Evolutionary conservation across 441 rosid genomes (phyloP).

Genomic region (Hypseocharis bilobata): DNA sequence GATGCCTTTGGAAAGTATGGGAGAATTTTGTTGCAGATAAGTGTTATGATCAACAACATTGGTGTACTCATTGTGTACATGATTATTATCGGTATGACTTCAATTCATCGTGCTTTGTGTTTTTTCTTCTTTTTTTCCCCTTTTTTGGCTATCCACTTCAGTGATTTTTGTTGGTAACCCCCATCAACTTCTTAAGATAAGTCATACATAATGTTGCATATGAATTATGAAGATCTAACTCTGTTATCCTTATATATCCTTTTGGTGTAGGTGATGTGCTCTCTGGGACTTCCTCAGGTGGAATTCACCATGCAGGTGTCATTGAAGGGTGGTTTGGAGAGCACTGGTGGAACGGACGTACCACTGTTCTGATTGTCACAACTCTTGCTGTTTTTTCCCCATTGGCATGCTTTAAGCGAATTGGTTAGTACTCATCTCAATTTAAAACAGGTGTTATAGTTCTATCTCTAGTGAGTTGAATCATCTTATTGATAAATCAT

Average conservation of each 20-base stretch:
- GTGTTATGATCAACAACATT: constrained; percentile 67
- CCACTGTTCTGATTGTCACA: constrained; percentile 54
- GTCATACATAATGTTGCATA: too few relatives aligned
- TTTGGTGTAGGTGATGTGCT: constrained; percentile 73
- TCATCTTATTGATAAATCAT: neutral
- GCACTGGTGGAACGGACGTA: constrained; percentile 85
- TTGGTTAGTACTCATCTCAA: constrained; percentile 40
- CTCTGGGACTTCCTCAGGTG: constrained; percentile 70
- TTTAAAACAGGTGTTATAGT: neutral
- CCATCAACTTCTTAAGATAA: constrained; percentile 1
- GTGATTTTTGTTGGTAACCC: too few relatives aligned
- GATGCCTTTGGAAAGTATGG: constrained; percentile 83
- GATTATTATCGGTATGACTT: constrained; percentile 77
- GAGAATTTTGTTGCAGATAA: constrained; percentile 55
- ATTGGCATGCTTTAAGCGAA: constrained; percentile 77
- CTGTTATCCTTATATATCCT: constrained; percentile 11
- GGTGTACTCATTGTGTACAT: constrained; percentile 95
- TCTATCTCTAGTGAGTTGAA: neutral
- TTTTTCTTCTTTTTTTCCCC: neutral
- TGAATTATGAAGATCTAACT: too few relatives aligned
- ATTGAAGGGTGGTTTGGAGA: constrained; percentile 98
- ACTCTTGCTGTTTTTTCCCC: constrained; percentile 76
- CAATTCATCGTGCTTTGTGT: constrained; percentile 1
- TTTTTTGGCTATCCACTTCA: neutral
- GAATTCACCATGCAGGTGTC: constrained; percentile 76